Evolutionary conservation across 2,329 filamentous ascomycete genomes (phyloP).

Genomic region (Emericellopsis cladophorae): DNA sequence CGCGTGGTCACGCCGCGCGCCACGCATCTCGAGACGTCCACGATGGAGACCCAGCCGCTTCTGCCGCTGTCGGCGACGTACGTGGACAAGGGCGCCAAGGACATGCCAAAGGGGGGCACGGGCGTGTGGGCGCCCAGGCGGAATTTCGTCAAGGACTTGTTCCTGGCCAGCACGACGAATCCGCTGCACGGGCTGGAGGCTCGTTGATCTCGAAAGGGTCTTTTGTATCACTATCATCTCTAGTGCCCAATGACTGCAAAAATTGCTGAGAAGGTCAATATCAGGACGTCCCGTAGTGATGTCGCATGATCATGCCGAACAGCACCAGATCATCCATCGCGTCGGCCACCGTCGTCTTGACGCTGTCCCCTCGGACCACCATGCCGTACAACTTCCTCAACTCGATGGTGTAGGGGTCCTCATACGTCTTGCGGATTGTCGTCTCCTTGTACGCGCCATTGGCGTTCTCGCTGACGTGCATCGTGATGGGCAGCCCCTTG

Average conservation of each 20-base stretch:
- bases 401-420: constrained; percentile 21
- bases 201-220: not conserved
- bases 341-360: constrained; percentile 17
- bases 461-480: constrained; percentile 27
- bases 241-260: too few species aligned
- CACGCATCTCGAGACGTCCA: not conserved
- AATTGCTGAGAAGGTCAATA: too few species aligned
- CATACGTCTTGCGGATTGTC: constrained; percentile 24
- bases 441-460: constrained; percentile 10
- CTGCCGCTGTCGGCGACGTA: constrained; percentile 1
- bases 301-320: constrained; percentile 14
- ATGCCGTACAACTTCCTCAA: constrained; percentile 12
- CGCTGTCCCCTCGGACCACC: constrained; percentile 8
- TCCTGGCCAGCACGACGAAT: not conserved
- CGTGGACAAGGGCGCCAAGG: not conserved
- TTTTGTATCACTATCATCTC: too few species aligned
- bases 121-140: constrained; percentile 1
- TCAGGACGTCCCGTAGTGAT: too few species aligned
- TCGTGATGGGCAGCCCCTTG: constrained; percentile 32
- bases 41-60: not conserved
- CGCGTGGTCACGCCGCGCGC: not conserved
- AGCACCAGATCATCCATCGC: constrained; percentile 8
- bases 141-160: not conserved
- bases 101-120: not conserved
- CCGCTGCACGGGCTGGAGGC: not conserved